Base-by-base conservation (phyloP, 1,139 yeast genomes). In the Pichia sp. region DNA sequence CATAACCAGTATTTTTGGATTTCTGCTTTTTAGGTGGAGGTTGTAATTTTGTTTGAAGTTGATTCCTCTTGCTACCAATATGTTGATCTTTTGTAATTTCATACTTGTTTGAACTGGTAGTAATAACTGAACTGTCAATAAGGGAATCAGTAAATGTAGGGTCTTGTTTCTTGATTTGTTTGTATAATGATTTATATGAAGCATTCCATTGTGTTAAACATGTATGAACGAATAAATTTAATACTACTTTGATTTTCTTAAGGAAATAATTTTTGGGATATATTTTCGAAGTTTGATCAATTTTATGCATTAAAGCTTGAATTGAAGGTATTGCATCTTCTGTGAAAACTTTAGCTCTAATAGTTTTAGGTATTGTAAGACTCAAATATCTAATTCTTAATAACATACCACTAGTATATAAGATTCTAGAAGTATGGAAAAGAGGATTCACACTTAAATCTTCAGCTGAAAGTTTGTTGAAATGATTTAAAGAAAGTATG, bases 321-420 rank as follows among this genome's bases (percentile, higher is more conserved):
- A 81, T 68, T 14, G 62, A 54, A 1, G 60, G 52, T 22, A 79
- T 61, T 4, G 77, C 72, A 28, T 66, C 64, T 19, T 66, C 64
- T 0, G 84, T 78, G 7, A 77, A 72, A 36, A 72, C 63, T 36
- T 71, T 71, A 39, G 55, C 67, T 31, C 57, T 62, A 31, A 56
- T 68, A 43, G 73, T 68, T 25, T 72, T 66, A 1, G 84, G 80
- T 12, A 77, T 64, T 5, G 79, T 70, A 30, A 79, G 56, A 15
- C 74, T 69, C 41, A 78, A 61, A 50, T 71, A 78, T 28, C 86
- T 62, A 37, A 80, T 63, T 46, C 84, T 68, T 40, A 81, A 62
- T 14, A 82, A 61, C 67, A 79, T 74, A 10, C 86, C 84, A 0
- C 79, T 77, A 2, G 84, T 77, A 55, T 79, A 82, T 36, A 82